A percentile compares a stretch with the other conserved stretches of the same genome.
phyloP scores from a whole-genome alignment of 2,329 filamentous ascomycete genomes.

The Scedosporium dehoogii region DNA sequence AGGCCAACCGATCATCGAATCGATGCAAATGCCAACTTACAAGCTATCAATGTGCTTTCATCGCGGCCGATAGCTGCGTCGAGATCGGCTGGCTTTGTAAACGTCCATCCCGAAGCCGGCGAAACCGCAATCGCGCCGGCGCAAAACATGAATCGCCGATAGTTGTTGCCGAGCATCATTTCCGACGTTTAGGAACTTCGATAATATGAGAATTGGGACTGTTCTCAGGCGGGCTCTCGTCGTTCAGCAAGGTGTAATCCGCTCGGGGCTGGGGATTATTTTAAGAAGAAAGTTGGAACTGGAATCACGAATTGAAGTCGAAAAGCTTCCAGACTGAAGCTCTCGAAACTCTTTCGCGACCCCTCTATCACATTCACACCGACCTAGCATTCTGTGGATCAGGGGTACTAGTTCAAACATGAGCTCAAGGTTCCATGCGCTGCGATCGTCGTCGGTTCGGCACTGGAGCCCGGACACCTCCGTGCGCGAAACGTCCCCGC shows the following conservation, averaged over 20 bases:
- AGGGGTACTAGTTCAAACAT: neutral
- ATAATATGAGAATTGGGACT: neutral
- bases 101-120: neutral
- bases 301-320: too few species aligned
- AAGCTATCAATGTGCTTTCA: slow-evolving; percentile 3
- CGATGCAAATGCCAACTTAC: neutral
- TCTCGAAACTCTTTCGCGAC: too few species aligned
- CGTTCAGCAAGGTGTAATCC: neutral
- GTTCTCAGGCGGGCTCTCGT: too few species aligned
- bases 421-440: neutral
- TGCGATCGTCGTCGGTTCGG: neutral
- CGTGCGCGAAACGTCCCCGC: neutral
- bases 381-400: neutral
- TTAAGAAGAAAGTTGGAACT: too few species aligned
- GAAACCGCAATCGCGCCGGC: neutral
- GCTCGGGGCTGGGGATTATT: neutral
- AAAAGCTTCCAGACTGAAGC: too few species aligned
- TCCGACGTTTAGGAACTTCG: neutral
- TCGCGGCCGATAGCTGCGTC: neutral
- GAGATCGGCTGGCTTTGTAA: neutral
- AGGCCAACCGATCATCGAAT: neutral
- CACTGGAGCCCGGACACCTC: neutral
- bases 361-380: neutral
- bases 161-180: neutral
- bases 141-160: neutral